These are phyloP conservation scores for Dryadomyces quercus-mongolicae DNA, from an alignment of 2,329 filamentous ascomycete species.

Conservation along the genomic window DNA sequence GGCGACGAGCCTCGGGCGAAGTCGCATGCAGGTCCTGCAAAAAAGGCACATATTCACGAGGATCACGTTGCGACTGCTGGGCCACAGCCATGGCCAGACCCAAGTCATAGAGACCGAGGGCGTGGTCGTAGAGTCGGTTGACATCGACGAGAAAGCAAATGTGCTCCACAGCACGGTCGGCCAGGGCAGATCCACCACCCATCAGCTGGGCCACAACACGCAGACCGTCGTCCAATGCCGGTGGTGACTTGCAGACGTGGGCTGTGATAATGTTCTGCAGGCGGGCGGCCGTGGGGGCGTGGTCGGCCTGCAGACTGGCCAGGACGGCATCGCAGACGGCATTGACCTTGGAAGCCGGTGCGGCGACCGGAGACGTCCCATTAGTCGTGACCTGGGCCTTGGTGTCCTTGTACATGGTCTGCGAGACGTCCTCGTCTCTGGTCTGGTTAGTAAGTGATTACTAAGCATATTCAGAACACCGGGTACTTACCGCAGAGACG, in stretches of 20 bases:
- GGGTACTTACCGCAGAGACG: slow-evolving; percentile 56
- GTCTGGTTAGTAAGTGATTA: slow-evolving; percentile 4
- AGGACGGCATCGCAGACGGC: slow-evolving; percentile 78
- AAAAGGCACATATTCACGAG: slow-evolving; percentile 89
- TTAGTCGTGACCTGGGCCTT: too few species aligned
- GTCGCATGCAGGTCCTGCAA: slow-evolving; percentile 68
- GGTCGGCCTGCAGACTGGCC: slow-evolving; percentile 42
- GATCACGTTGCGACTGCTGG: slow-evolving; percentile 92
- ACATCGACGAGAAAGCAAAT: slow-evolving; percentile 96
- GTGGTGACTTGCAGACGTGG: slow-evolving; percentile 85
- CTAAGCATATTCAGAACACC: neutral
- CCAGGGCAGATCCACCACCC: slow-evolving; percentile 47
- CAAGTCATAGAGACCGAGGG: slow-evolving; percentile 82
- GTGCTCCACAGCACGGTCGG: slow-evolving; percentile 85
- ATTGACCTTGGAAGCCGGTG: slow-evolving; percentile 70
- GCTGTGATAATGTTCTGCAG: slow-evolving; percentile 90
- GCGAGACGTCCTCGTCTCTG: slow-evolving; percentile 80
- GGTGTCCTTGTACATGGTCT: slow-evolving; percentile 89
- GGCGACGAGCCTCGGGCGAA: slow-evolving; percentile 55
- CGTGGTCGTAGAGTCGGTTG: slow-evolving; percentile 81
- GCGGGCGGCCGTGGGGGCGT: slow-evolving; percentile 47
- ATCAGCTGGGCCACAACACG: slow-evolving; percentile 64
- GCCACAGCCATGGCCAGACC: slow-evolving; percentile 83
- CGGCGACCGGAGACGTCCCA: too few species aligned
- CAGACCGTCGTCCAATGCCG: slow-evolving; percentile 78